Base-by-base conservation (phyloP, 768 basidiomycete genomes). In the Amanita pallidorosea region DNA sequence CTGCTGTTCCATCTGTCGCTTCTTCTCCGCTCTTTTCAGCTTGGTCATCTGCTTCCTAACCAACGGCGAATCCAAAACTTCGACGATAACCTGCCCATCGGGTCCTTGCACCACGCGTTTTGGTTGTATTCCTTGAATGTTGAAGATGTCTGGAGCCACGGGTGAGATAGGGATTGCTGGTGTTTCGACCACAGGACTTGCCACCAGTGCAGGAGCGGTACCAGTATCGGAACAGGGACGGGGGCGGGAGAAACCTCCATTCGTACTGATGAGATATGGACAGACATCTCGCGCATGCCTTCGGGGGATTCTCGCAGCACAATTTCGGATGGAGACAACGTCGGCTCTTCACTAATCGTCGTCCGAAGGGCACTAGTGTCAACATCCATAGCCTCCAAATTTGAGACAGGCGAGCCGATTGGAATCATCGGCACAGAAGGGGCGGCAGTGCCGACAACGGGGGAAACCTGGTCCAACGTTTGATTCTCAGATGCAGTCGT, bases 31-130 rank as follows among this genome's bases (percentile, higher is more conserved):
- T 59, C 75, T 80, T 46, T 65, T 68, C 7, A 72, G 70, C 52
- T 67, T 62, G 17, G 69, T 70, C 63, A 81, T 85, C 63, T 78
- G 72, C 45, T 76, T 71, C 4, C 85, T 77, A 36, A 76, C 81
- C 3, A 74, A 74, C 33, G 85, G 85, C 5, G 86, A 82, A 58
- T 87, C 86, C 20, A 88, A 69, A 53, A 79, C 77, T 59, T 88
- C 85, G 51, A 88, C 76, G 49, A 85, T 75, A 43, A 82, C 70
- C 51, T 65, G 71, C n/a, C 76, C 75, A 40, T 67, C 67, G n/a
- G 73, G 65, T 18, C 58, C 56, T 9, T 58, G 58, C 9, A 68
- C 59, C 11, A 65, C 63, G 17, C 54, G 61, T 13, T 53, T 58
- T 20, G 54, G 60, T 53, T 45, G 55, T 54, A 47, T 51, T 36